Evolutionary conservation across 352 stramenopile species (phyloP).

Genomic region (Globisporangium middletonii): DNA sequence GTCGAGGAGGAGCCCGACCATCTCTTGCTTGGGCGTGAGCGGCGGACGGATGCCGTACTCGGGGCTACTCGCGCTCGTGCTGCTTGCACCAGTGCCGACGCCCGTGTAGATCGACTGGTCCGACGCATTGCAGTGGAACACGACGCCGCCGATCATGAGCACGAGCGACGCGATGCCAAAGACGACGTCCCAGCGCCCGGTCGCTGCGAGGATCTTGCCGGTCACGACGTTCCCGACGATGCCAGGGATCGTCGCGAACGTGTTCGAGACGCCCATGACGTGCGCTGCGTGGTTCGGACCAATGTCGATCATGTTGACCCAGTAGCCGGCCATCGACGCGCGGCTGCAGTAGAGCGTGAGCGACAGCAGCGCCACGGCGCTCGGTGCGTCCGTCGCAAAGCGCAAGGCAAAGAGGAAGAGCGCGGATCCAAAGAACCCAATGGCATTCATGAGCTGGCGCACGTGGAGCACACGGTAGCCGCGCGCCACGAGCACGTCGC

Average conservation of each 20-base stretch:
- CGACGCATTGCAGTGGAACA: slow-evolving; percentile 76
- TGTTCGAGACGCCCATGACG: slow-evolving; percentile 87
- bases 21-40: slow-evolving; percentile 37
- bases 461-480: slow-evolving; percentile 68
- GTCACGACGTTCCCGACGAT: slow-evolving; percentile 85
- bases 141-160: slow-evolving; percentile 54
- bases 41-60: slow-evolving; percentile 24
- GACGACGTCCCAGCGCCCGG: slow-evolving; percentile 75
- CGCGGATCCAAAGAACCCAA: slow-evolving; percentile 65
- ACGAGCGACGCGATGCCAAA: slow-evolving; percentile 73
- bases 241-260: slow-evolving; percentile 75
- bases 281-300: slow-evolving; percentile 70
- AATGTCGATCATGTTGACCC: slow-evolving; percentile 90
- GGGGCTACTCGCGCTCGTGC: slow-evolving; percentile 21
- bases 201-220: slow-evolving; percentile 65
- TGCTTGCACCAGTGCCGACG: slow-evolving; percentile 11
- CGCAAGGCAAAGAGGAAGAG: slow-evolving; percentile 67
- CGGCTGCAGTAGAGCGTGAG: slow-evolving; percentile 75
- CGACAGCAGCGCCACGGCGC: slow-evolving; percentile 61
- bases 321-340: slow-evolving; percentile 74
- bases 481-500: slow-evolving; percentile 57
- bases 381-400: slow-evolving; percentile 43
- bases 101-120: slow-evolving; percentile 67
- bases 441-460: slow-evolving; percentile 71
- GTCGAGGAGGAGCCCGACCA: slow-evolving; percentile 47